Evolutionary conservation across 108 stramenopile genomes (phyloP), one percentile per base, ranked within the genome.

Genomic region (Nitzschia putrida): DNA sequence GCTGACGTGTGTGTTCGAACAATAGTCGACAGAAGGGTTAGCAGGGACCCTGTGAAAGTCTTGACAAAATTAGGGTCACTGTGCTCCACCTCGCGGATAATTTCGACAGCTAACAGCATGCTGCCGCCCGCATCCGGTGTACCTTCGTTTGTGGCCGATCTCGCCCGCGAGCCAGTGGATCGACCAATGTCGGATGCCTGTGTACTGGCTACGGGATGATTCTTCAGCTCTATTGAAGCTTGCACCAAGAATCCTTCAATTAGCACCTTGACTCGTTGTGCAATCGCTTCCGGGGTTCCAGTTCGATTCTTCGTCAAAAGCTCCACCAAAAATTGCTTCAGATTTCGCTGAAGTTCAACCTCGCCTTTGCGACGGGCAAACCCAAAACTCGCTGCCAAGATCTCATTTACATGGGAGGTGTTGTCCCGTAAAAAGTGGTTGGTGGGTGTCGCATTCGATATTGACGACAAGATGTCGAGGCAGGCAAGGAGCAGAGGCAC

Each of bases 41-140:
- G n/a, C 76, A 91, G 57, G 7, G 78, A 73, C 18, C 76, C 39
- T 13, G 83, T 57, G 34, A 88, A 91, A 8, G 72, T 21, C 52
- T 85, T 74, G 34, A 72, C 60, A 60, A 86, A 88, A 34, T 20
- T 56, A 14, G 55, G 49, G 24, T 58, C 57, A 44, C 23, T 22
- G 14, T 38, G 53, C n/a, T 64, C 59, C 38, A 85, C 70, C 53
- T 85, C 73, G 43, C 84, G 76, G 53, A 88, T 79, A 20, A 91
- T 73, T 9, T 55, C 42, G 7, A 84, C 45, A 0, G 77, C 69
- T 52, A 84, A 85, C 24, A 78, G 67, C 7, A 83, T 85, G 51
- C 52, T 59, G 71, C 38, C 57, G 29, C 29, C 4, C 29, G 29
- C 29, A 34, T 34, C 29, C 4, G 29, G 29, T 34, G 29, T 34